phyloP scores from a whole-genome alignment of 805 yeast species.

The Torulaspora franciscae region DNA sequence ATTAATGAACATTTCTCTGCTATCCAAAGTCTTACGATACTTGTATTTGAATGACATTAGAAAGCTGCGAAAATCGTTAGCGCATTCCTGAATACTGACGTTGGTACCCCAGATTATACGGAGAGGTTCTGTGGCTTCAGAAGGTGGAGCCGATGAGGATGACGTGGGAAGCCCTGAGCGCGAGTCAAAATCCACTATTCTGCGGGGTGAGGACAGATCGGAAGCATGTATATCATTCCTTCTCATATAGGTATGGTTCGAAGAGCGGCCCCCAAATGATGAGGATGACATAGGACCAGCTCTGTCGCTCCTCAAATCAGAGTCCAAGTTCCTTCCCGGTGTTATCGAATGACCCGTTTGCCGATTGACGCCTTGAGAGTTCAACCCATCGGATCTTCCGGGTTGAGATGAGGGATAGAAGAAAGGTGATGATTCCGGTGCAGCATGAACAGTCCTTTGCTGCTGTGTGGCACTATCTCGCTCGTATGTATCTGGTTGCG shows the following conservation, averaged over 20 bases:
- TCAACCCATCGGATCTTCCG: constrained; percentile 28
- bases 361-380: constrained; percentile 16
- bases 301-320: constrained; percentile 45
- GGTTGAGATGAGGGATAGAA: constrained; percentile 39
- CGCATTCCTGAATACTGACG: constrained; percentile 85
- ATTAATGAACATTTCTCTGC: constrained; percentile 33
- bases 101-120: constrained; percentile 98
- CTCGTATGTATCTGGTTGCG: constrained; percentile 31
- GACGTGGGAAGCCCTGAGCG: constrained; percentile 29
- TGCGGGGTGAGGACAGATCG: constrained; percentile 70
- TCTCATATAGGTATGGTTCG: constrained; percentile 47
- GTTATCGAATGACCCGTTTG: constrained; percentile 13
- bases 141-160: constrained; percentile 30
- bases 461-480: constrained; percentile 18
- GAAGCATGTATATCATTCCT: constrained; percentile 77
- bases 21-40: constrained; percentile 53
- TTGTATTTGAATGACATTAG: constrained; percentile 77
- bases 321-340: constrained; percentile 33
- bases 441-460: constrained; percentile 16
- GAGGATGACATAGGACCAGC: constrained; percentile 24
- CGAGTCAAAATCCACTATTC: constrained; percentile 49
- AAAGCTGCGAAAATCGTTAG: constrained; percentile 74
- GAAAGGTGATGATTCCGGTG: constrained; percentile 43
- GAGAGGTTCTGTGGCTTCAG: constrained; percentile 61
- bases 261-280: constrained; percentile 31